Evolutionary conservation across 2,329 filamentous ascomycete species (phyloP).

Genomic region (Eutypa lata): DNA sequence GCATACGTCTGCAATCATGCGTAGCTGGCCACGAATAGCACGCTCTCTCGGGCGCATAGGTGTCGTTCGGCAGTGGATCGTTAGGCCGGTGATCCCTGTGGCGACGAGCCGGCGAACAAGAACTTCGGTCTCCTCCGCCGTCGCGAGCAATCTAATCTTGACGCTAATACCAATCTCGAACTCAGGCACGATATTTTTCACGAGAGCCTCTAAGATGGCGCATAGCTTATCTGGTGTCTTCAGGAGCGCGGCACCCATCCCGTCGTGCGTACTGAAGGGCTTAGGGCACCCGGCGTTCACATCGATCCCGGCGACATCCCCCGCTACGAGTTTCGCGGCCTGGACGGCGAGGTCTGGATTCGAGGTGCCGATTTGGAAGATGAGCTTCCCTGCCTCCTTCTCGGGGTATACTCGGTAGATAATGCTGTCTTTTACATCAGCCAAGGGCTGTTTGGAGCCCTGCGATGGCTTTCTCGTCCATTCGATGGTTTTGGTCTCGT

Average conservation of each 20-base stretch:
- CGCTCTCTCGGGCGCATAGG: constrained; percentile 90
- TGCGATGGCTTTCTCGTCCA: constrained; percentile 77
- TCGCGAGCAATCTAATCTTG: constrained; percentile 87
- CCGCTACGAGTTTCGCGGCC: constrained; percentile 79
- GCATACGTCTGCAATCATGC: constrained; percentile 80
- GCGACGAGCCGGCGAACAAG: constrained; percentile 75
- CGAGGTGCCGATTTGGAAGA: constrained; percentile 91
- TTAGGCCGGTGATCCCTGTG: constrained; percentile 89
- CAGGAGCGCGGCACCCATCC: constrained; percentile 92
- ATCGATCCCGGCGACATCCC: constrained; percentile 89
- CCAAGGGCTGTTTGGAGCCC: constrained; percentile 54
- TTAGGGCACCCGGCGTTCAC: constrained; percentile 99
- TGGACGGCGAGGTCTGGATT: constrained; percentile 78
- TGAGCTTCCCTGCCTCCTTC: constrained; percentile 69
- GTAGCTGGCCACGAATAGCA: constrained; percentile 81
- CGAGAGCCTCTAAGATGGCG: constrained; percentile 78
- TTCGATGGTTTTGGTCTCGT: constrained; percentile 75
- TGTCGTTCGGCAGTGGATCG: constrained; percentile 92
- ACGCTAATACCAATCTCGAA: constrained; percentile 93
- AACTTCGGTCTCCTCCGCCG: constrained; percentile 68
- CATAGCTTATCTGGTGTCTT: constrained; percentile 80
- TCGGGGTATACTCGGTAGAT: constrained; percentile 83
- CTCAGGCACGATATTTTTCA: constrained; percentile 70
- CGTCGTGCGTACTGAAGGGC: constrained; percentile 87
- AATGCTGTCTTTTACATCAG: constrained; percentile 59